These are phyloP conservation scores for Coemansia sp. DNA, from an alignment of 192 early-diverging fungal genomes.

Conservation along the genomic window DNA sequence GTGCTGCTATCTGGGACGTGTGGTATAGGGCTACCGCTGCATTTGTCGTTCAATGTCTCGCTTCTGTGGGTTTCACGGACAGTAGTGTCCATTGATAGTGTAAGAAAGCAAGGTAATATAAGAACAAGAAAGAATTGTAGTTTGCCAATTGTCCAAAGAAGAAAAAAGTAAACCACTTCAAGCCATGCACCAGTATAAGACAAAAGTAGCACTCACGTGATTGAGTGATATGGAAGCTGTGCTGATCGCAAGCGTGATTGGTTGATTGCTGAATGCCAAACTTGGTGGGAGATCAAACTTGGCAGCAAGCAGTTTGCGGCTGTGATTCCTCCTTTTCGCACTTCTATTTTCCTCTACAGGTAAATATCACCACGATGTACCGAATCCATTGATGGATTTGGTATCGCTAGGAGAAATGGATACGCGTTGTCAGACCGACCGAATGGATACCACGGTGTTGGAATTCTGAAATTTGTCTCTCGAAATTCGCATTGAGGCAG, in stretches of 20 bases:
- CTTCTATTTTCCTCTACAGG: constrained; percentile 1
- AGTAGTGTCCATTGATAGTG: neutral
- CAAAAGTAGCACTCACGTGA: neutral
- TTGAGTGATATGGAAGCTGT: neutral
- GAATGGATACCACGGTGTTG: neutral
- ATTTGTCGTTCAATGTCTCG: neutral
- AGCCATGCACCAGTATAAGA: neutral
- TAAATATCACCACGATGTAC: neutral
- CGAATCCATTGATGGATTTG: constrained; percentile 2
- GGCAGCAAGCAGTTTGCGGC: constrained; percentile 45
- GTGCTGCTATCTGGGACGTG: neutral
- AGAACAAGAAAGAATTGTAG: neutral
- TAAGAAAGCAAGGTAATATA: neutral
- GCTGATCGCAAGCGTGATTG: constrained; percentile 29
- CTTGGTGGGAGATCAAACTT: too few relatives aligned
- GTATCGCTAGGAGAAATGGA: too few relatives aligned
- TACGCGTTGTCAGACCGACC: neutral
- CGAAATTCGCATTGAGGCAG: constrained; percentile 1
- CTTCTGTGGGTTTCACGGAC: neutral
- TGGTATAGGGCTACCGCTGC: neutral
- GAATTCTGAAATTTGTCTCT: neutral
- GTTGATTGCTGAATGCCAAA: constrained; percentile 53
- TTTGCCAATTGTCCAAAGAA: neutral
- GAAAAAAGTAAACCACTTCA: neutral
- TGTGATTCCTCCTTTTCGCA: neutral